Percentiles rank a stretch among this genome's conserved stretches.
These are phyloP conservation scores for Lactifluus subvellereus DNA, from an alignment of 768 basidiomycete species.

Conservation along the genomic window DNA sequence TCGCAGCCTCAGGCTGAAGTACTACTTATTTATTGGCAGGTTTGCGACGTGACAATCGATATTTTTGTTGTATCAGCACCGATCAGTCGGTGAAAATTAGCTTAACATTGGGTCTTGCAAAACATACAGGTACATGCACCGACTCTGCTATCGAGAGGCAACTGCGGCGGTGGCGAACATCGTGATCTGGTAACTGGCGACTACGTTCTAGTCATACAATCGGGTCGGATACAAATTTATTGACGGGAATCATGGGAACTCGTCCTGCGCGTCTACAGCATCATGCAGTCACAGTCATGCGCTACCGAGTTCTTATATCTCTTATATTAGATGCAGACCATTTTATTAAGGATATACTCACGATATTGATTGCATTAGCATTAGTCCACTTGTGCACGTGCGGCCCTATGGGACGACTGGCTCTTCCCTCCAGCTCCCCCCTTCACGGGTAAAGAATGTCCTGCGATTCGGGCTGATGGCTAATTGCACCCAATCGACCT, in stretches of 20 bases:
- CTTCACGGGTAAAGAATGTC: slow-evolving; percentile 45
- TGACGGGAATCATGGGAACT: neutral
- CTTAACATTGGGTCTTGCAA: slow-evolving; percentile 3
- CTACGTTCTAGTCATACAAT: neutral
- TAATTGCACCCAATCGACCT: slow-evolving; percentile 66
- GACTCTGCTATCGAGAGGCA: neutral
- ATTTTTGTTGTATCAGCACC: neutral
- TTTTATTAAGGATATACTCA: neutral
- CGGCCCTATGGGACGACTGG: slow-evolving; percentile 52
- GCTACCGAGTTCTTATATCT: neutral
- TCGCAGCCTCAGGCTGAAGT: neutral
- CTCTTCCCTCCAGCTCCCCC: slow-evolving; percentile 51
- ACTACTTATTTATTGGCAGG: neutral
- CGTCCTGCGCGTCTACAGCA: neutral
- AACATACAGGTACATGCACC: neutral
- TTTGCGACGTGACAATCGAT: neutral
- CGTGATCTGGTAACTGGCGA: neutral
- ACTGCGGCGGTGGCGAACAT: neutral
- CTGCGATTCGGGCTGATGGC: slow-evolving; percentile 51
- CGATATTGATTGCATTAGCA: neutral
- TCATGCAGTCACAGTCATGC: neutral
- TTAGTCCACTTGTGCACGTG: neutral
- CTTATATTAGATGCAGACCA: neutral
- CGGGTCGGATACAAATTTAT: neutral
- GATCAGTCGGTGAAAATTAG: neutral